Base-by-base conservation (phyloP, 2,329 filamentous ascomycete species). In the Coniochaeta ligniaria region DNA sequence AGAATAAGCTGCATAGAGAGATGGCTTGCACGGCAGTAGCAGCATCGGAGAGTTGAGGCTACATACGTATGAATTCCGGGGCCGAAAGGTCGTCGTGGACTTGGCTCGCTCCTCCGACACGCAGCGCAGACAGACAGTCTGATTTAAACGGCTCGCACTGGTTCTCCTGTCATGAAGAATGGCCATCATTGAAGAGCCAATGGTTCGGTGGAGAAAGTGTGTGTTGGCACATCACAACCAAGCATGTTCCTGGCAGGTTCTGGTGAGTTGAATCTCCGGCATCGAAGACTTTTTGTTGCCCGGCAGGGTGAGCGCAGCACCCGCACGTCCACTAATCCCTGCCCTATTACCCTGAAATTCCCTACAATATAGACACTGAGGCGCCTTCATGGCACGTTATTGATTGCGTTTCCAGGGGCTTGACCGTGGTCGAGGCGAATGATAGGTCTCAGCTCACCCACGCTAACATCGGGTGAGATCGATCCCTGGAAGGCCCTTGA, bases 371-470 rank as follows among this genome's bases (percentile, higher is more conserved):
- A 52, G 24, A 31, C 24, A 7, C 14, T 31, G 24, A 52, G 47
- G 47, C 47, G 47, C 14, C 47, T 52, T 52, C 26, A 52, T 31
- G 47, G 47, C 26, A 52, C 47, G 47, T 31, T 52, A 52, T 52
- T 52, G 47, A 52, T 58, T 58, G 58, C 38, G 58, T 62, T 43
- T 60, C 24, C 31, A 45, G 52, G 56, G 38, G 38, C 16, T 57
- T 45, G 52, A 58, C 31, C 57, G 41, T 59, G 60, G 60, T 57
- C 43, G 35, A 57, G 60, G 58, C 56, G 61, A 63, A 68, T 68
- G 64, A 67, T 65, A 68, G 64, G 67, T 68, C 67, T 68, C 66
- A 66, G 65, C 66, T 65, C 63, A 66, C 65, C 62, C 62, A 60
- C 67, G 67, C 65, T 65, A 68, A 64, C 11, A 52, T 28, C 47